Base-by-base conservation (phyloP, 768 basidiomycete species). In the Tricholoma terreum region DNA sequence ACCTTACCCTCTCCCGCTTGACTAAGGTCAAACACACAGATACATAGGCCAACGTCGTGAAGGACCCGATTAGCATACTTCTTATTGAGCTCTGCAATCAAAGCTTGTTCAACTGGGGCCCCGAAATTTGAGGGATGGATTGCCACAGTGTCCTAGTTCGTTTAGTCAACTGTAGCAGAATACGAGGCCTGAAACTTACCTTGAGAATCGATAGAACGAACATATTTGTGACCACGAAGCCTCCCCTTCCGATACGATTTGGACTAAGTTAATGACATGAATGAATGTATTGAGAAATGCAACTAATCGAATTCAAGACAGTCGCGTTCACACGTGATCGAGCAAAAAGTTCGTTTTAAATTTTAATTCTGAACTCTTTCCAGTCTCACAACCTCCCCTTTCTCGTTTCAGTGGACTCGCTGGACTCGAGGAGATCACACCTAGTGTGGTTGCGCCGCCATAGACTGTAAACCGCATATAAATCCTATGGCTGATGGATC, bases 41-140 rank as follows among this genome's bases (percentile, higher is more conserved):
- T 82, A 61, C 92, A 95, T 21, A 99, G 82, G 1, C 96, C 96
- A 56, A 96, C 87, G 55, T 94, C 89, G 65, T 94, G 91, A 15
- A 98, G 74, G 46, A 95, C 84, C 54, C 89, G 83, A 69, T 98
- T 98, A 4, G 96, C 90, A 62, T 96, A 98, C 73, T 97, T 97
- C 70, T 91, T 91, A 78, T 98, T 95, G 61, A 98, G 78, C 65
- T 94, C 91, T 58, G 87, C 83, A 24, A 82, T 87, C 63, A 98
- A 81, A 0, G 94, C 92, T 48, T 89, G 84, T 48, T 90, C 87
- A 38, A 85, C 80, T 1, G 90, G 86, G 0, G 85, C 75, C 6
- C 84, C 87, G 66, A 97, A 98, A 63, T 92, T 84, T n/a, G 83
- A 80, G 7, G 96, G 92, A 50, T 89, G 85, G n/a, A 99, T 79